These are phyloP conservation scores for Chlorophyllum brunneum DNA, from an alignment of 768 basidiomycete genomes.

Conservation along the genomic window DNA sequence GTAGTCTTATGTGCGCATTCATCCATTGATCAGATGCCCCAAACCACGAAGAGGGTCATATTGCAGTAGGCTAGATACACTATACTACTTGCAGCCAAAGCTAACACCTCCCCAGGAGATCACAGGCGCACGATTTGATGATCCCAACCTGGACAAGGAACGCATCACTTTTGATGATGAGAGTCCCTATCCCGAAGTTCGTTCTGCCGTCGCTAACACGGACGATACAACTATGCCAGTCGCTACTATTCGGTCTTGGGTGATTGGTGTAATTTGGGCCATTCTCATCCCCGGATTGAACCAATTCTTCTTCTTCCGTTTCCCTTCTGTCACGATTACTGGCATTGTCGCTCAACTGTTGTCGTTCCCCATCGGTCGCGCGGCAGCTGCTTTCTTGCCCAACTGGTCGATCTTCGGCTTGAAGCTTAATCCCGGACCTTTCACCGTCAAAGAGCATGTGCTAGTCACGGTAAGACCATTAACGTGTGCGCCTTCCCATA, in stretches of 20 bases:
- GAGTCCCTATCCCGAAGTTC: constrained; percentile 76
- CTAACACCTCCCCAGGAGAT: constrained; percentile 21
- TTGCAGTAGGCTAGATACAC: constrained; percentile 22
- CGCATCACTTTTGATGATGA: constrained; percentile 50
- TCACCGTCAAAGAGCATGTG: constrained; percentile 77
- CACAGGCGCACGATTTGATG: constrained; percentile 36
- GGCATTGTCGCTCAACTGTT: constrained; percentile 66
- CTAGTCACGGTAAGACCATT: constrained; percentile 39
- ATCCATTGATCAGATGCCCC: neutral
- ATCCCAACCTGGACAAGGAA: constrained; percentile 42
- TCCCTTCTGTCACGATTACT: constrained; percentile 32
- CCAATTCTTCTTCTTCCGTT: constrained; percentile 54
- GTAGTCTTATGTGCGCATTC: neutral
- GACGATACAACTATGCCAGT: constrained; percentile 60
- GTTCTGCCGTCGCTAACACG: constrained; percentile 62
- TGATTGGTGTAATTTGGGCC: constrained; percentile 51
- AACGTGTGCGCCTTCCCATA: neutral
- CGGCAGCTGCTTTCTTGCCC: constrained; percentile 52
- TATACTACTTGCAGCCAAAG: neutral
- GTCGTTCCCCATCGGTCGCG: constrained; percentile 64
- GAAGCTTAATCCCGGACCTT: constrained; percentile 70
- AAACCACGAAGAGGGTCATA: constrained; percentile 23
- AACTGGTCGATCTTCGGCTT: constrained; percentile 54
- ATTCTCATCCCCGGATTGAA: constrained; percentile 53
- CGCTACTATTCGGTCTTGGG: constrained; percentile 47